These are phyloP conservation scores for Magnaporthiopsis incrustans DNA, from an alignment of 2,329 filamentous ascomycete genomes.

Conservation along the genomic window DNA sequence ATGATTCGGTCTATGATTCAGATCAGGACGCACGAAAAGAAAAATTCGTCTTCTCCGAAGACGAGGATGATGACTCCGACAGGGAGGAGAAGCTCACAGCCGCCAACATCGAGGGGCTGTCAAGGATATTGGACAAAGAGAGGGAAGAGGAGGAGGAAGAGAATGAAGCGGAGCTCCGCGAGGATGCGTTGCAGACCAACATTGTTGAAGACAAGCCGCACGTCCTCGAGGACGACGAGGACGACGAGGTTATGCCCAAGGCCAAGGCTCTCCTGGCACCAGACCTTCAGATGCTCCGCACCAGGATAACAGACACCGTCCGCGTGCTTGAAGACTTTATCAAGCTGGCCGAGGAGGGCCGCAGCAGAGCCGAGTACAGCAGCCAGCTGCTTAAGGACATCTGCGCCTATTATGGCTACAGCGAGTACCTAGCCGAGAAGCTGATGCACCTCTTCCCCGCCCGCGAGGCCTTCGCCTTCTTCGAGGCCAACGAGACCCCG, in stretches of 20 bases:
- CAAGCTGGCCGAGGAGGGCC: slow-evolving; percentile 68
- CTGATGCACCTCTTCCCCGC: slow-evolving; percentile 88
- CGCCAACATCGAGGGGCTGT: slow-evolving; percentile 90
- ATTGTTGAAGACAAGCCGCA: slow-evolving; percentile 70
- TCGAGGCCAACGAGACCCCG: slow-evolving; percentile 92
- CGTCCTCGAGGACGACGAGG: slow-evolving; percentile 50
- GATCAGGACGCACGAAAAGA: slow-evolving; percentile 52
- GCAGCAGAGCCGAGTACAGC: slow-evolving; percentile 83
- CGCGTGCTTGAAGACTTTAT: slow-evolving; percentile 85
- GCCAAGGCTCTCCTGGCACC: slow-evolving; percentile 65
- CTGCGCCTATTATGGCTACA: slow-evolving; percentile 95
- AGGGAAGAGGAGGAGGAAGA: slow-evolving; percentile 72
- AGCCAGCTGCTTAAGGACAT: slow-evolving; percentile 82
- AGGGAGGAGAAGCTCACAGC: slow-evolving; percentile 86
- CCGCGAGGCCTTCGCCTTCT: slow-evolving; percentile 92
- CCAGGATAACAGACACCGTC: slow-evolving; percentile 85
- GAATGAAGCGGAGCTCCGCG: slow-evolving; percentile 76
- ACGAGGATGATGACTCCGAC: slow-evolving; percentile 86
- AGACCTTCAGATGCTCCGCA: slow-evolving; percentile 81
- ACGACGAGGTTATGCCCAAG: slow-evolving; percentile 50
- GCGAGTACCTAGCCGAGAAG: slow-evolving; percentile 89
- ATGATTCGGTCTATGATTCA: slow-evolving; percentile 61
- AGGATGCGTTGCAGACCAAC: slow-evolving; percentile 85
- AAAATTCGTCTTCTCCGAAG: slow-evolving; percentile 83
- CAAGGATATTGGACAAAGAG: slow-evolving; percentile 73